phyloP scores from a whole-genome alignment of 257 asterid species.

The Datura wrightii region DNA sequence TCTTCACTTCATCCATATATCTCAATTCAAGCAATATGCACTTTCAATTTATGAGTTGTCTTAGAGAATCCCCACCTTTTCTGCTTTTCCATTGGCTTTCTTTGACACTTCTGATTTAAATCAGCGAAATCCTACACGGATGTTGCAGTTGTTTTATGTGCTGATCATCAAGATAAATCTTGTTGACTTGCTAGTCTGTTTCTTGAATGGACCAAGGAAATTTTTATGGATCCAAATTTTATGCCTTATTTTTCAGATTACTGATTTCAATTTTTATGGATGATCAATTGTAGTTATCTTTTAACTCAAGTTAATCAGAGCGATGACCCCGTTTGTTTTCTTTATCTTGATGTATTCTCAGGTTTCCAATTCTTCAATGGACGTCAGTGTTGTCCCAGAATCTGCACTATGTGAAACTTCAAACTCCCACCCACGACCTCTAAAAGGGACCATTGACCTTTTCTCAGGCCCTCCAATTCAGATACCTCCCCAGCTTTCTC shows the following conservation, averaged over 20 bases:
- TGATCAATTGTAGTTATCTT: background rate
- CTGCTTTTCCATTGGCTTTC: background rate
- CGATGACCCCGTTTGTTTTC: background rate
- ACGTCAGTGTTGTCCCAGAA: slow-evolving; percentile 71
- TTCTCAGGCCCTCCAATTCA: slow-evolving; percentile 53
- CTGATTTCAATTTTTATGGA: slow-evolving; percentile 15
- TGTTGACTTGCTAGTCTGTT: slow-evolving; percentile 12
- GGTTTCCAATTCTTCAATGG: slow-evolving; percentile 68
- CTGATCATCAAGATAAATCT: slow-evolving; percentile 15
- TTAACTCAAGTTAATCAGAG: too few species aligned
- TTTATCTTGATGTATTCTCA: slow-evolving; percentile 33
- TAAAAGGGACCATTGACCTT: slow-evolving; percentile 67
- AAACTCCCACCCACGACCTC: slow-evolving; percentile 47
- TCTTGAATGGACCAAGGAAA: slow-evolving; percentile 16
- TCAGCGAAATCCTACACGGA: background rate
- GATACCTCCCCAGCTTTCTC: slow-evolving; percentile 56
- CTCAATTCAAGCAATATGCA: background rate
- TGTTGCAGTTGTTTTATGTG: background rate
- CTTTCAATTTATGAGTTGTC: background rate
- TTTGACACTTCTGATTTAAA: slow-evolving; percentile 1
- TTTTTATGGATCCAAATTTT: background rate
- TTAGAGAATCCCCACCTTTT: background rate
- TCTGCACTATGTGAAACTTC: slow-evolving; percentile 56
- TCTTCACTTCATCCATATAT: background rate
- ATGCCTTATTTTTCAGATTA: background rate